These are phyloP conservation scores for Vitis hybrid DNA, from an alignment of 177 flowering plant species.

Conservation along the genomic window DNA sequence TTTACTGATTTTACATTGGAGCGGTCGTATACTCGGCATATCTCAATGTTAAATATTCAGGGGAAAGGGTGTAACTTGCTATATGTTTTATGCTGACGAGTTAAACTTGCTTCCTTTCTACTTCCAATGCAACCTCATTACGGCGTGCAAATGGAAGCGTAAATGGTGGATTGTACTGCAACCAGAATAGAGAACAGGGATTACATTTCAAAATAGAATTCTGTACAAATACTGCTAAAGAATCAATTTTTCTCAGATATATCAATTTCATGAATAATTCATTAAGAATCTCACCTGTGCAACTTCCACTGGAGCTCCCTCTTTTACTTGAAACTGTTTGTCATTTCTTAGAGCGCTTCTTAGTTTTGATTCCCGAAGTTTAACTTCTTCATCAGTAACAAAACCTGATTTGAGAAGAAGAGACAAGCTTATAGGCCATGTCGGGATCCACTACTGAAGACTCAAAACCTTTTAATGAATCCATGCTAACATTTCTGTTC, in stretches of 20 bases:
- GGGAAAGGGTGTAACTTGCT: background rate
- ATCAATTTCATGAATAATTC: background rate
- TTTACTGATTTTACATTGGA: background rate
- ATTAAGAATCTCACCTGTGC: conserved; percentile 60
- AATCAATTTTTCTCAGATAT: background rate
- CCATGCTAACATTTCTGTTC: background rate
- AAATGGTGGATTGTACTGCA: conserved; percentile 97
- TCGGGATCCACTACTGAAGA: background rate
- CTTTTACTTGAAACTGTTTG: conserved; percentile 51
- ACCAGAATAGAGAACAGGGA: background rate
- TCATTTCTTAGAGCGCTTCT: conserved; percentile 55
- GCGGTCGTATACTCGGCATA: background rate
- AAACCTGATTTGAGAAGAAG: conserved; percentile 45
- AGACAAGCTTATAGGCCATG: conserved; percentile 1
- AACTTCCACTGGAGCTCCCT: conserved; percentile 65
- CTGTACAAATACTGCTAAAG: background rate
- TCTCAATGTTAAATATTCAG: background rate
- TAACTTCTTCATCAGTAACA: conserved; percentile 80
- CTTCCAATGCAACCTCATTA: conserved; percentile 83
- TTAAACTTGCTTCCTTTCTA: conserved; percentile 54
- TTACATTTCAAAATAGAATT: conserved; percentile 1
- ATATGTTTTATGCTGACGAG: background rate
- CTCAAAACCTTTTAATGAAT: background rate
- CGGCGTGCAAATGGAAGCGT: conserved; percentile 89
- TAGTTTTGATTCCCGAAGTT: conserved; percentile 51